These are phyloP conservation scores for Mollisiaceae sp. DNA, from an alignment of 2,329 filamentous ascomycete species.

Conservation along the genomic window DNA sequence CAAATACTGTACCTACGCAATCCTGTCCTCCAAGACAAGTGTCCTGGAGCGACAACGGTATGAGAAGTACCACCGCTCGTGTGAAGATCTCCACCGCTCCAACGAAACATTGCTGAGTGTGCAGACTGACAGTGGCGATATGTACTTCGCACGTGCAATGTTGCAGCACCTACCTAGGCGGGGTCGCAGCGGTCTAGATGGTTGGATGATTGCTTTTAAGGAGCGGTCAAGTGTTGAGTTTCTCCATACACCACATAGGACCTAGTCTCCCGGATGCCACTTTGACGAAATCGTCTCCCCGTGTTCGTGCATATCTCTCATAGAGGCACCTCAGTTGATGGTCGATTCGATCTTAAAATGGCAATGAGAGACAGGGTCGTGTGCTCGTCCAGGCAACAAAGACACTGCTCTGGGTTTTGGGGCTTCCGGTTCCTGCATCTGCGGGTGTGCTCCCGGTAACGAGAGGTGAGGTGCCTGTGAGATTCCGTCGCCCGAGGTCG, in stretches of 20 bases:
- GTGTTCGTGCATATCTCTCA: not conserved
- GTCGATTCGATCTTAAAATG: not conserved
- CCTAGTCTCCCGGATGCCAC: not conserved
- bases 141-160: conserved; percentile 6
- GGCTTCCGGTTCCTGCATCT: conserved; percentile 1
- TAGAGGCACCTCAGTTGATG: not conserved
- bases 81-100: not conserved
- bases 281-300: not conserved
- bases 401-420: not conserved
- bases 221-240: conserved; percentile 5
- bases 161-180: not conserved
- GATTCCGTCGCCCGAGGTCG: conserved; percentile 2
- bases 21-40: not conserved
- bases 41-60: not conserved
- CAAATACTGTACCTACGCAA: not conserved
- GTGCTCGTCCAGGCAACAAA: conserved; percentile 3
- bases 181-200: not conserved
- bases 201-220: not conserved
- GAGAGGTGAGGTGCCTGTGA: not conserved
- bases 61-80: not conserved
- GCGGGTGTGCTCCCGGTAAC: not conserved
- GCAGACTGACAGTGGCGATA: not conserved
- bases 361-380: not conserved
- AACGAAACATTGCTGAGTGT: not conserved
- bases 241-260: not conserved